Base-by-base conservation (phyloP, 441 rosid species). In the Lepidium campestre region DNA sequence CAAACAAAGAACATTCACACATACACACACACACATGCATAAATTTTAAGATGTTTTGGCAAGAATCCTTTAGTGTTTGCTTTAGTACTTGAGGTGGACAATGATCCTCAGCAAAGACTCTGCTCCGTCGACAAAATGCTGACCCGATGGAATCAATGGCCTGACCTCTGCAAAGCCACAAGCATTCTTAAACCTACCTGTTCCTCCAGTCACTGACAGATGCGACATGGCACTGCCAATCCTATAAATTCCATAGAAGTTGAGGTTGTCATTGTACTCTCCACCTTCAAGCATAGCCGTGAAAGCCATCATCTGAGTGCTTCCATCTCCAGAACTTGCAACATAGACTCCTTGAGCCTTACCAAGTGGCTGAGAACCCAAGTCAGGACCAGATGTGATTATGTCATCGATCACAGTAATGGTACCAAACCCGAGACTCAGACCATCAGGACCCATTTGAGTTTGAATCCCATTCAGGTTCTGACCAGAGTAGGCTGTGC, bases 221-320 rank as follows among this genome's bases (percentile, higher is more conserved):
- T 77, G 86, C 4, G 97, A 86, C 79, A 87, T 72, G 18, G 86
- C 12, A 64, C 90, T 81, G 10, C 91, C 94, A 0, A 83, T 83
- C 75, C 71, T 86, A 74, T 83, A 93, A 40, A 84, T 75, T 0
- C 97, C 98, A 10, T 84, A 93, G 73, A 93, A 87, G 82, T 89
- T 93, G 65, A 93, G 86, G 83, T 82, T 85, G 48, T 93, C 95
- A 8, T 88, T 88, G 6, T 85, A 92, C 48, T 92, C 98, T 7
- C 91, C 96, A 14, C 86, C 98, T 79, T 92, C 98, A 17, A 92
- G 70, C 85, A 82, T 75, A 27, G 96, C 93, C 10, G 96, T 86
- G 76, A 92, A 93, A 40, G 98, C 86, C 97, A 93, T 86, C 96
- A 90, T 86, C 81, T 93, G 98, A 22, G 91, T 84, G 57, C 83